Conservation (phyloP, 2,329 filamentous ascomycete species). For the Catunica adiposa region DNA sequence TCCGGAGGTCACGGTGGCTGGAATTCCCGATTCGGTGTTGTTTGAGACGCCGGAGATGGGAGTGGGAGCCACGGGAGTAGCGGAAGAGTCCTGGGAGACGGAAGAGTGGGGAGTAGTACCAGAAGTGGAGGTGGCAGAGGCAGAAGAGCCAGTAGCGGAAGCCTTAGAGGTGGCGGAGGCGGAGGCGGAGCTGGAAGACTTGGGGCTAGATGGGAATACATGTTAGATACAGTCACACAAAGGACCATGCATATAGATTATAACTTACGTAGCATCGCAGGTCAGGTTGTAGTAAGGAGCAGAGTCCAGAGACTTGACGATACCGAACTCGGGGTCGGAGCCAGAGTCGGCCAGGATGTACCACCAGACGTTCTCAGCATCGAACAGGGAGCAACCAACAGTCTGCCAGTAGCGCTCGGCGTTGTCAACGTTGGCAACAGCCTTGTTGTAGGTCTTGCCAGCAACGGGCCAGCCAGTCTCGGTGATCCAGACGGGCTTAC, state of each 20-base stretch:
- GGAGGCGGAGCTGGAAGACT: background rate
- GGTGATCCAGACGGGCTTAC: slow-evolving; percentile 69
- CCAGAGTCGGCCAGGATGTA: slow-evolving; percentile 56
- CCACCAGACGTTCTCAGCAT: slow-evolving; percentile 54
- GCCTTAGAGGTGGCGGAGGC: slow-evolving; percentile 4
- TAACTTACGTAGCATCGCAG: slow-evolving; percentile 27
- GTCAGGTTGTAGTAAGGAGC: slow-evolving; percentile 47
- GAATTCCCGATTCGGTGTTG: background rate
- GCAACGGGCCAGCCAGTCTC: slow-evolving; percentile 77
- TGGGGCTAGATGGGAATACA: background rate
- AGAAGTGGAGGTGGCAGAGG: slow-evolving; percentile 8
- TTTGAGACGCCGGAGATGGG: background rate
- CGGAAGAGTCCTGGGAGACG: background rate
- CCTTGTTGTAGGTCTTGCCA: slow-evolving; percentile 45
- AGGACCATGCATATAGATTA: slow-evolving; percentile 7
- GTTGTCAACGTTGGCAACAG: slow-evolving; percentile 46
- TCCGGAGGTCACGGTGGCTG: background rate
- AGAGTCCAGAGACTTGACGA: slow-evolving; percentile 40
- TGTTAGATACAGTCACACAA: slow-evolving; percentile 8
- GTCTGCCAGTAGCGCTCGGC: slow-evolving; percentile 68
- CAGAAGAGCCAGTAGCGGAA: background rate
- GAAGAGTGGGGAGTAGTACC: slow-evolving; percentile 5
- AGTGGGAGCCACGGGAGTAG: background rate
- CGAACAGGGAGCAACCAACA: slow-evolving; percentile 57
- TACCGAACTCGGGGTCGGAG: slow-evolving; percentile 49